These are phyloP conservation scores for Bipolaris zeicola DNA, from an alignment of 2,329 filamentous ascomycete genomes.

Conservation along the genomic window DNA sequence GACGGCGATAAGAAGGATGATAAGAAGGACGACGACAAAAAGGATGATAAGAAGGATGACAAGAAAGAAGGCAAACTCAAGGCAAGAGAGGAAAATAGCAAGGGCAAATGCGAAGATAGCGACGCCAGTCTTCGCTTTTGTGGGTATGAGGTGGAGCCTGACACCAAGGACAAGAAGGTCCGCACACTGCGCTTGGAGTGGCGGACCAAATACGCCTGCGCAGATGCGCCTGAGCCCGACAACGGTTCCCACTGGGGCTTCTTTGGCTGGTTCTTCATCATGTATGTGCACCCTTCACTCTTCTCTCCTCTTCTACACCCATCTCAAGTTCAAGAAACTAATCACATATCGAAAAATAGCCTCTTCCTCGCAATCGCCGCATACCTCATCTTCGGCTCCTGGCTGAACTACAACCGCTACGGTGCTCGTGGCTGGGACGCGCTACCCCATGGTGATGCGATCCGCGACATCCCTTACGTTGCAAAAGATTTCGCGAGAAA, in stretches of 20 bases:
- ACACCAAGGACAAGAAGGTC: constrained; percentile 54
- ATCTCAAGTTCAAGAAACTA: background rate
- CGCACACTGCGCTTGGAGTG: constrained; percentile 78
- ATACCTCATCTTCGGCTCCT: constrained; percentile 97
- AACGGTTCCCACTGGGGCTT: constrained; percentile 78
- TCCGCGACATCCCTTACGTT: constrained; percentile 90
- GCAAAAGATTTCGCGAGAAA: constrained; percentile 84
- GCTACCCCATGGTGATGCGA: constrained; percentile 87
- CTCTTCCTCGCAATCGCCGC: constrained; percentile 82
- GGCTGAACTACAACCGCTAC: constrained; percentile 98
- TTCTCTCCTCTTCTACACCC: background rate
- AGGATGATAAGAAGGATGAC: constrained; percentile 54
- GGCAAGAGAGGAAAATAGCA: constrained; percentile 41
- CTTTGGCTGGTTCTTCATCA: constrained; percentile 95
- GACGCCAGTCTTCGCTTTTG: constrained; percentile 72
- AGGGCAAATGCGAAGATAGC: constrained; percentile 40
- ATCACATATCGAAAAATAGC: constrained; percentile 53
- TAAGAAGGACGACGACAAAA: constrained; percentile 48
- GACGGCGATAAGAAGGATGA: constrained; percentile 37
- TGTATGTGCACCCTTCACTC: constrained; percentile 63
- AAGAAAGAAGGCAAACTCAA: constrained; percentile 33
- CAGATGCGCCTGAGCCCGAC: constrained; percentile 50
- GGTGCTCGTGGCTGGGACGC: constrained; percentile 95
- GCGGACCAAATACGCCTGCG: constrained; percentile 85
- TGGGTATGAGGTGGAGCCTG: constrained; percentile 65